Base-by-base conservation (phyloP, 495 filamentous ascomycete species). In the Chaetomium fimeti region DNA sequence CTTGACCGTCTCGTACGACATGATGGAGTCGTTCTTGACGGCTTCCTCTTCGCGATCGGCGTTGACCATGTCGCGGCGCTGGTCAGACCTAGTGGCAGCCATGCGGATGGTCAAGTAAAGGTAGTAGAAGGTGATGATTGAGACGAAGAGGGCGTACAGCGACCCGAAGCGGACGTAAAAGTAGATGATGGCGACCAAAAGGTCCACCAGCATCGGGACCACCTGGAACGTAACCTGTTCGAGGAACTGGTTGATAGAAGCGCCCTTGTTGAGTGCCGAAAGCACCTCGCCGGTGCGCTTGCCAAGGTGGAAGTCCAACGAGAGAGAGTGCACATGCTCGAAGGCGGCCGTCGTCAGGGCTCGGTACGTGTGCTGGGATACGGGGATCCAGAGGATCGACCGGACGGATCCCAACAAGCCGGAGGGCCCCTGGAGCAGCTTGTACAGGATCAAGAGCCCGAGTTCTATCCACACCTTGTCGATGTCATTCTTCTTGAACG, bases 1-100 rank as follows among this genome's bases (percentile, higher is more conserved):
- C 74, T 98, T 98, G 70, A 98, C 94, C 27, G 94, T 98, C 75
- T 98, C 94, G 73, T 98, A 98, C 13, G 92, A 94, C 42, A 92
- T 87, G 84, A 98, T 95, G 0, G 94, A 97, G 72, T 98, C 95
- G 68, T 97, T 97, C 79, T 97, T 98, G 57, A 97, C 92, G 4
- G 94, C 95, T 71, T 97, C 93, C 78, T 97, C 91, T 75, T 97
- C 91, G 57, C 95, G 84, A 61, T 91, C 91, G 16, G 92, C 89
- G 71, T 97, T 97, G 60, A 92, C 91, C 91, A 97, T 97, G 68
- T 93, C 85, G 60, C 94, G 82, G 67, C 93, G 84, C 66, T 96
- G 91, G 71, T 93, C 90, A 15, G 91, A 90, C 68, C 94, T 83
- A 86, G 91, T 96, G 65, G 93, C 89, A 27, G 95, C 94, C 88